Conservation (phyloP, 306 rosid species). For the Quercus dentata region DNA sequence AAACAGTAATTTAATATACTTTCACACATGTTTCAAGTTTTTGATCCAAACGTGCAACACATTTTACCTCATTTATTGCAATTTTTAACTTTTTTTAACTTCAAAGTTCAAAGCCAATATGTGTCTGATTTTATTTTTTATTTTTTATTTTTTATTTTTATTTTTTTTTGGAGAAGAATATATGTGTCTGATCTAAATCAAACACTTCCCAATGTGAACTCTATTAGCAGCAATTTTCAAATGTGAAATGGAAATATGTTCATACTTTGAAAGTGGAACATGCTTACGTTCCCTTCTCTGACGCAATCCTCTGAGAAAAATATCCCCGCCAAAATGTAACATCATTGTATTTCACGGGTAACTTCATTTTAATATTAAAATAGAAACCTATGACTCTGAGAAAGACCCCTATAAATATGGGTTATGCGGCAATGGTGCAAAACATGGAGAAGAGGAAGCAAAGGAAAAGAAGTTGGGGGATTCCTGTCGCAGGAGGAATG, state of each 20-base stretch:
- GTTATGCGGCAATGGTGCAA: neutral
- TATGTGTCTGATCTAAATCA: neutral
- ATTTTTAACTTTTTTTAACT: too few relatives aligned
- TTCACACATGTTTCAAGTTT: too few relatives aligned
- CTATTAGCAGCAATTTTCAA: neutral
- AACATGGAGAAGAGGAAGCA: neutral
- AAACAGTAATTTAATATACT: too few relatives aligned
- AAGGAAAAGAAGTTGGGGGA: conserved; percentile 7
- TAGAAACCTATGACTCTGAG: too few relatives aligned
- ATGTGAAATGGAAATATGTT: neutral
- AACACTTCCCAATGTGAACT: neutral
- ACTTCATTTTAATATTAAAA: neutral
- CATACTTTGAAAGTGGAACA: neutral
- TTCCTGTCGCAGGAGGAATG: conserved; percentile 26
- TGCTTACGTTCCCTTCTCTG: neutral
- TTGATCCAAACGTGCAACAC: too few relatives aligned
- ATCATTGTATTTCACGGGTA: neutral
- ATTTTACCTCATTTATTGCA: too few relatives aligned
- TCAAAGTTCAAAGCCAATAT: too few relatives aligned
- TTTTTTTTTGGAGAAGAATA: too few relatives aligned
- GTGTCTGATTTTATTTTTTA: neutral
- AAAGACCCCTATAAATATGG: neutral
- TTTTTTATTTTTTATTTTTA: too few relatives aligned
- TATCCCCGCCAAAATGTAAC: neutral
- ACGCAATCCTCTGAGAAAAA: neutral